Percentiles rank a stretch among this genome's conserved stretches.
These are phyloP conservation scores for Aristolochia contorta DNA, from an alignment of 164 flowering plant genomes.

Conservation along the genomic window DNA sequence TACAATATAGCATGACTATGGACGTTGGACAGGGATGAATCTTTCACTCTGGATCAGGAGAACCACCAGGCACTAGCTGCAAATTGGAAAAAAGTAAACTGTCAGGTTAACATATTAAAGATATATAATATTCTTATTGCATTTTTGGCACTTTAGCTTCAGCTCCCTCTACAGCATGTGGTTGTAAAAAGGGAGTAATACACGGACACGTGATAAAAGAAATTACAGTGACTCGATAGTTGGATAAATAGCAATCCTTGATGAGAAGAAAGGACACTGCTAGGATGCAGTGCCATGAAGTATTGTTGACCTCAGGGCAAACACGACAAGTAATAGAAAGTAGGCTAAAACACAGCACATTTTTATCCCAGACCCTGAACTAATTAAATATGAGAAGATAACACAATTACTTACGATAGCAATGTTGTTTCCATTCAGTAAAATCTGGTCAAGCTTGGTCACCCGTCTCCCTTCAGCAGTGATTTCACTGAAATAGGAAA, in stretches of 20 bases:
- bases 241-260: not conserved
- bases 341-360: conserved; percentile 2
- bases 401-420: conserved; percentile 66
- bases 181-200: not conserved
- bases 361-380: not conserved
- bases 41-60: conserved; percentile 36
- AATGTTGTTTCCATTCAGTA: conserved; percentile 94
- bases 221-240: no score
- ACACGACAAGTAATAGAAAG: not conserved
- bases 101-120: not conserved
- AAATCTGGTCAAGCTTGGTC: conserved; percentile 93
- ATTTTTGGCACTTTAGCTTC: no score
- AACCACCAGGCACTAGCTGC: conserved; percentile 88
- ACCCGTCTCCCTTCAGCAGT: conserved; percentile 88
- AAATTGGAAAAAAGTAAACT: conserved; percentile 2
- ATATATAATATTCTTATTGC: not conserved
- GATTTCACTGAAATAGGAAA: conserved; percentile 41
- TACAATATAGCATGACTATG: no score
- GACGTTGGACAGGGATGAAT: no score
- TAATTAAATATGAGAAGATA: not conserved
- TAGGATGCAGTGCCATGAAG: no score
- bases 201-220: no score
- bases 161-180: not conserved
- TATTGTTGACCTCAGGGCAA: no score
- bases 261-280: not conserved